These are phyloP conservation scores for Fusarium neocosmosporiellum DNA, from an alignment of 2,329 filamentous ascomycete genomes.

Conservation along the genomic window DNA sequence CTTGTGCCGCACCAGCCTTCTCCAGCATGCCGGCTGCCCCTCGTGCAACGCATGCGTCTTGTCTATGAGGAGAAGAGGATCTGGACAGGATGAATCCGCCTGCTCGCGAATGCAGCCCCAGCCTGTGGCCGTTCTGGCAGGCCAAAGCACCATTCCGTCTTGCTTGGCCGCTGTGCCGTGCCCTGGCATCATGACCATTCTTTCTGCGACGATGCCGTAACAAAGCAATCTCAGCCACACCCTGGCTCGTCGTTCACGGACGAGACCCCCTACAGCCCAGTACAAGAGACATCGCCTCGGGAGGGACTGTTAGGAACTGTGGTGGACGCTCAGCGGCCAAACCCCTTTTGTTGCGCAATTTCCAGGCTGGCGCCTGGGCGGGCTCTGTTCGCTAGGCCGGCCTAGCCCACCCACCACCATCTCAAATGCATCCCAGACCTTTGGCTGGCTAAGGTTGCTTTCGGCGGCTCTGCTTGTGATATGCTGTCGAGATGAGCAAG, in stretches of 20 bases:
- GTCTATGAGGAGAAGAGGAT: not conserved
- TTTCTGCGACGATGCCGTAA: slow-evolving; percentile 31
- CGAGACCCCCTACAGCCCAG: slow-evolving; percentile 23
- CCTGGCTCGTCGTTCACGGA: slow-evolving; percentile 30
- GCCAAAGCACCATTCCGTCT: not conserved
- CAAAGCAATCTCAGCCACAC: slow-evolving; percentile 40
- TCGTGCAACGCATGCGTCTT: slow-evolving; percentile 2
- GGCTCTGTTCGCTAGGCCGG: slow-evolving; percentile 14
- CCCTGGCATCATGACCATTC: slow-evolving; percentile 30
- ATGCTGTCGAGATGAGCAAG: slow-evolving; percentile 14
- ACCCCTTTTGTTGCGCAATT: slow-evolving; percentile 39
- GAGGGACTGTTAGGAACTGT: not conserved
- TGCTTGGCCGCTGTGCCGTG: slow-evolving; percentile 17
- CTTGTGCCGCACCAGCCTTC: slow-evolving; percentile 19
- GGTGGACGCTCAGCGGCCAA: slow-evolving; percentile 14
- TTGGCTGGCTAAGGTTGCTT: slow-evolving; percentile 12
- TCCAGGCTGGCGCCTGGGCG: slow-evolving; percentile 31
- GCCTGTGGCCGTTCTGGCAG: not conserved
- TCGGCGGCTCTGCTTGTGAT: slow-evolving; percentile 26
- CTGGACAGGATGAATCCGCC: not conserved
- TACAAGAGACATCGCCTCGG: not conserved
- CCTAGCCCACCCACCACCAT: slow-evolving; percentile 23
- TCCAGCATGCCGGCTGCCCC: slow-evolving; percentile 19
- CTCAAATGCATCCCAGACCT: slow-evolving; percentile 23
- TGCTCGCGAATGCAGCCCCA: not conserved